These are phyloP conservation scores for Gossypium ekmanianum DNA, from an alignment of 345 rosid species.

Conservation along the genomic window DNA sequence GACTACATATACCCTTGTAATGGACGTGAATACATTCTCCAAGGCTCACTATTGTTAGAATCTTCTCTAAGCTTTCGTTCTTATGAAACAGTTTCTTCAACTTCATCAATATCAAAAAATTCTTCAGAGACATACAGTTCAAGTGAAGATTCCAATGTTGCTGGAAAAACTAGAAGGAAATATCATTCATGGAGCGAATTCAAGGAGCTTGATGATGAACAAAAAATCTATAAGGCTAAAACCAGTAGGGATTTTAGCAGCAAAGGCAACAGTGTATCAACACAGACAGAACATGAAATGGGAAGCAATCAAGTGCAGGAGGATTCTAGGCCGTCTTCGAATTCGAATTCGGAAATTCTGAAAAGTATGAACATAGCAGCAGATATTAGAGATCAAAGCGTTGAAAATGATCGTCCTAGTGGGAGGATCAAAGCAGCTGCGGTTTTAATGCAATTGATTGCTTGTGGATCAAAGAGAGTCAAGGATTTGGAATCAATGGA, in stretches of 20 bases:
- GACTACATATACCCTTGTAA: constrained; percentile 54
- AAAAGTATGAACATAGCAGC: constrained; percentile 23
- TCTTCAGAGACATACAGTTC: constrained; percentile 28
- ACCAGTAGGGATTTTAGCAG: constrained; percentile 17
- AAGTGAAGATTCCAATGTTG: constrained; percentile 27
- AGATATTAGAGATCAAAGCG: constrained; percentile 37
- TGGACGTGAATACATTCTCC: constrained; percentile 61
- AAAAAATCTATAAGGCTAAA: constrained; percentile 26
- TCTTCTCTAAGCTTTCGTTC: constrained; percentile 31
- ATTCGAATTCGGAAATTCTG: constrained; percentile 34
- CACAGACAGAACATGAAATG: constrained; percentile 37
- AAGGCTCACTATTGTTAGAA: constrained; percentile 52
- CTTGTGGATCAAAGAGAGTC: constrained; percentile 37
- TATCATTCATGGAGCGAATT: constrained; percentile 21
- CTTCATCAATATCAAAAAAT: constrained; percentile 25
- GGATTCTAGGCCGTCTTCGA: constrained; percentile 15
- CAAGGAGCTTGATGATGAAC: constrained; percentile 16
- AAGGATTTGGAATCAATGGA: constrained; percentile 10
- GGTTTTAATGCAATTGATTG: constrained; percentile 49
- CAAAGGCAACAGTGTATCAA: constrained; percentile 36
- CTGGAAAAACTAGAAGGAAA: constrained; percentile 6
- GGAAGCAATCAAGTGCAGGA: background rate
- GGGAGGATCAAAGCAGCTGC: constrained; percentile 52
- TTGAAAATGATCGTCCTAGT: constrained; percentile 28
- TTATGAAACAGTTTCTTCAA: constrained; percentile 25